Percentiles rank a stretch among this genome's conserved stretches.
phyloP scores from a whole-genome alignment of 139 green algal genomes.

The Chlamydomonas urium region DNA sequence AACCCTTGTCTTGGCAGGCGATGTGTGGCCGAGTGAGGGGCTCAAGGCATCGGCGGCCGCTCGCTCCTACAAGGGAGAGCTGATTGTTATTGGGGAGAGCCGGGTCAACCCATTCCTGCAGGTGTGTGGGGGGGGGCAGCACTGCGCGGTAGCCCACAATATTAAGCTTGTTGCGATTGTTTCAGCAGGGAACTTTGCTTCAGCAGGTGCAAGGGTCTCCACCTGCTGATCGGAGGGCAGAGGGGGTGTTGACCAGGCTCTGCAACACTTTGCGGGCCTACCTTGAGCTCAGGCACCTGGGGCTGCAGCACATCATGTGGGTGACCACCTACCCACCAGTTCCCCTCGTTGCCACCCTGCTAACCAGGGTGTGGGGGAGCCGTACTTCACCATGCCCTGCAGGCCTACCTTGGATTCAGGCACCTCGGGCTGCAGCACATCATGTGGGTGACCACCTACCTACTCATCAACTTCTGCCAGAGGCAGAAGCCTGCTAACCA shows the following conservation, averaged over 20 bases:
- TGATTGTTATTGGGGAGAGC: conserved; percentile 33
- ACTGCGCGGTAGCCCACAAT: background rate
- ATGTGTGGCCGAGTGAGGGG: conserved; percentile 9
- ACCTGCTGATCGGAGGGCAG: too few relatives aligned
- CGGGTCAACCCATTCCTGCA: conserved; percentile 26
- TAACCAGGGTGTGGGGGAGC: too few relatives aligned
- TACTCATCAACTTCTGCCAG: too few relatives aligned
- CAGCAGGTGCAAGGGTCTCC: too few relatives aligned
- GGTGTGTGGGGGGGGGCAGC: conserved; percentile 6
- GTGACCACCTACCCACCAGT: too few relatives aligned
- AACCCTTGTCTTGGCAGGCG: conserved; percentile 11
- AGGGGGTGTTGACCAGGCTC: background rate
- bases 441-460: too few relatives aligned
- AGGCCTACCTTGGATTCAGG: background rate
- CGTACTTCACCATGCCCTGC: background rate
- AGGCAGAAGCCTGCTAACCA: background rate
- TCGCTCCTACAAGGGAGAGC: conserved; percentile 23
- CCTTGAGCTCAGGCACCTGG: background rate
- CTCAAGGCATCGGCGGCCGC: conserved; percentile 20
- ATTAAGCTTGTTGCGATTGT: background rate
- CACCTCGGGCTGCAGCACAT: background rate
- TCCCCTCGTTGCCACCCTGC: too few relatives aligned
- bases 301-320: background rate
- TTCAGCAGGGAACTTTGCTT: too few relatives aligned
- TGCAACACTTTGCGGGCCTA: background rate